Base-by-base conservation (phyloP, 2,329 filamentous ascomycete genomes). In the Mollisia scopiformis region DNA sequence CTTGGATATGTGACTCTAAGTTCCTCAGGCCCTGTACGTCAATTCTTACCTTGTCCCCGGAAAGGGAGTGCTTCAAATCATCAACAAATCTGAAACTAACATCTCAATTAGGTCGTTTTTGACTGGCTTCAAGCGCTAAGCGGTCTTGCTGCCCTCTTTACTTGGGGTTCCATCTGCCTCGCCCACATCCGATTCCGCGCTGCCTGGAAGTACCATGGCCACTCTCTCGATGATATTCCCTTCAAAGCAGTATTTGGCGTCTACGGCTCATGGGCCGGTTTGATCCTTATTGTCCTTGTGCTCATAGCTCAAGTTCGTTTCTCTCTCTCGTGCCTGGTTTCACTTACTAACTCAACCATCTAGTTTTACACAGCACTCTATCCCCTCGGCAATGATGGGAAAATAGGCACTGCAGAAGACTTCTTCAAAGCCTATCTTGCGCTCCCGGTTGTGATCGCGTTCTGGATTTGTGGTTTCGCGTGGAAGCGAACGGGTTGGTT, bases 131-230 rank as follows among this genome's bases (percentile, higher is more conserved):
- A 91, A 49, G 84, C 89, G 0, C 82, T 93, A 23, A 90, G 88
- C 0, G 89, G 88, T 56, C 83, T 92, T 14, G 84, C 86, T 1
- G 88, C 85, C 62, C 84, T 93, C 70, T 90, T 92, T 75, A 88
- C 89, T 23, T 93, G 90, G 89, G 86, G 84, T 31, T 88, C 81
- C 61, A 87, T 88, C 69, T 88, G 85, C 72, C 73, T 87, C 0
- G 79, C 84, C 0, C 85, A 88, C 70, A 88, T 88, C 71, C 84
- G 86, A 53, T 88, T 88, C 81, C 83, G 86, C 61, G 72, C 80
- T 51, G 85, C 80, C 19, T 88, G 86, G 86, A 79, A 80, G 67
- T 73, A 78, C 16, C 84, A 88, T 67, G 86, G 85, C 55, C 83
- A 83, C 66, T 73, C 72, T 51, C 67, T 82, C 21, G 75, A 77